Base-by-base conservation (phyloP, 371 early-diverging fungal genomes). In the Saksenaea oblongispora region DNA sequence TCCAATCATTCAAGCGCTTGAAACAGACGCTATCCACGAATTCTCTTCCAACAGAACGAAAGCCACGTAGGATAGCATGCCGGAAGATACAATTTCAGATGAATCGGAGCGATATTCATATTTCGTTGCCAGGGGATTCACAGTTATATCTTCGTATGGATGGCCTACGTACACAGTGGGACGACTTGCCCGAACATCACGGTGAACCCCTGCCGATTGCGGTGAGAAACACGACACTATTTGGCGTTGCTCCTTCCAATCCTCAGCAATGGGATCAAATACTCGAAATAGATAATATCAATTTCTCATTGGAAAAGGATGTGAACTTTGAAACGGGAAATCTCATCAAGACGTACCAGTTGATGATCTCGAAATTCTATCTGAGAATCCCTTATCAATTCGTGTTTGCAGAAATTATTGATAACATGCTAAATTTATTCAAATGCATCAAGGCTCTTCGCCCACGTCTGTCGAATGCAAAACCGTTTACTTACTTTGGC, bases 341-440 rank as follows among this genome's bases (percentile, higher is more conserved):
- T 13, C 28, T 60, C 3, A 37, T 61, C 27, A 66, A 59, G 34
- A 58, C 39, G 26, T 62, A 73, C 18, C 66, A 71, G 18, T 10
- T 82, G 2, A 59, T 34, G 5, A 39, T 72, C 36, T 58, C 71
- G 9, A 74, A 73, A 4, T 34, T 78, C 3, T 73, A 78, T 51
- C 27, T 82, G 13, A 71, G 80, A 11, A 61, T 80, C 17, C 84
- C 84, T 5, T 76, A 71, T 51, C 63, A 67, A 3, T 84, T 69
- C 39, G 64, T 78, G 14, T 34, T 78, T 2, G 74, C 76, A 7
- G 62, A 80, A 56, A 64, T 82, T 17, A 64, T 80, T 7, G 84
- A 84, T 27, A 74, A 72, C 58, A 37, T 62, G 0, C 69, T 73
- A 18, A 78, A 70, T 37, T 37, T 75, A 13, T 41, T 64, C 22